phyloP scores from a whole-genome alignment of 73 alveolate genomes.

The Halteria grandinella region DNA sequence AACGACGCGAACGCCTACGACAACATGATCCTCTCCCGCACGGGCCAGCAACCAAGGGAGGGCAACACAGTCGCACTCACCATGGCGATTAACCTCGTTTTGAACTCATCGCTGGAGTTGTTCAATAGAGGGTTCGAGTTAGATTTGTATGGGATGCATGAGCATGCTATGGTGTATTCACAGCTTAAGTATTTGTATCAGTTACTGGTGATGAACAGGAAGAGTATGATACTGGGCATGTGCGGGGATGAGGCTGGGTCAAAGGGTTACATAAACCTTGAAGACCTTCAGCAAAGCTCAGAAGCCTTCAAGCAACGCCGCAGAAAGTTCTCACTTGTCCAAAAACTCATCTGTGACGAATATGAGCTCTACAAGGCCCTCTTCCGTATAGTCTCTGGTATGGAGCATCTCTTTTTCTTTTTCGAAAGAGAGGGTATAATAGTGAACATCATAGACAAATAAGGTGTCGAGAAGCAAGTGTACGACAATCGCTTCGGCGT shows the following conservation, averaged over 20 bases:
- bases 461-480: slow-evolving; percentile 34
- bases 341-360: slow-evolving; percentile 57
- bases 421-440: background rate
- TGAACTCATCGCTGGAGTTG: slow-evolving; percentile 27
- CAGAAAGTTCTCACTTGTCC: slow-evolving; percentile 32
- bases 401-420: background rate
- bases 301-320: slow-evolving; percentile 51
- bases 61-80: slow-evolving; percentile 64
- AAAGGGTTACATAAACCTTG: slow-evolving; percentile 19
- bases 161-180: slow-evolving; percentile 42
- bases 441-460: background rate
- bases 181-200: slow-evolving; percentile 9
- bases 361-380: slow-evolving; percentile 51
- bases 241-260: slow-evolving; percentile 40
- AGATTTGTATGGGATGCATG: slow-evolving; percentile 66
- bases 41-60: slow-evolving; percentile 5
- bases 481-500: slow-evolving; percentile 50
- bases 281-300: slow-evolving; percentile 15
- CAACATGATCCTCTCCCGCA: background rate
- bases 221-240: slow-evolving; percentile 40
- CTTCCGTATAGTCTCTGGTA: slow-evolving; percentile 21
- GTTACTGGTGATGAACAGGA: slow-evolving; percentile 37
- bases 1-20: too few relatives aligned
- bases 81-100: slow-evolving; percentile 46
- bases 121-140: slow-evolving; percentile 55